phyloP scores from a whole-genome alignment of 352 stramenopile genomes.

The Globisporangium parvum region DNA sequence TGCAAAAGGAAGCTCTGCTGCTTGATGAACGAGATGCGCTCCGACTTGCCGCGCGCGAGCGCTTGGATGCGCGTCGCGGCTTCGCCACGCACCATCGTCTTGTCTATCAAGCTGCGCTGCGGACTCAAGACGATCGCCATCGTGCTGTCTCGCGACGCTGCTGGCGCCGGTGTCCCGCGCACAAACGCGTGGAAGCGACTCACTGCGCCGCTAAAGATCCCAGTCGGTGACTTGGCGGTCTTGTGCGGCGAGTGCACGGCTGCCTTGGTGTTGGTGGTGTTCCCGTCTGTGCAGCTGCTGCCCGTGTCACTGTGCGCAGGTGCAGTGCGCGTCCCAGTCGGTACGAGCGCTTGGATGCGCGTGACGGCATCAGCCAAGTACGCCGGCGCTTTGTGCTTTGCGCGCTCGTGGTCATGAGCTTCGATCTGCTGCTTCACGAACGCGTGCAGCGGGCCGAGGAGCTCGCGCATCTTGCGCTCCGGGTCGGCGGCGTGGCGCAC shows the following conservation, averaged over 20 bases:
- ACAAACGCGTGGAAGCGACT: slow-evolving; percentile 31
- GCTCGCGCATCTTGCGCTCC: slow-evolving; percentile 25
- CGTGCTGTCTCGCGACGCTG: slow-evolving; percentile 2
- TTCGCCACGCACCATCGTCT: slow-evolving; percentile 15
- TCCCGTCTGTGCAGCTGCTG: slow-evolving; percentile 8
- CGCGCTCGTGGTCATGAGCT: not conserved
- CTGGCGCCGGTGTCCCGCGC: slow-evolving; percentile 9
- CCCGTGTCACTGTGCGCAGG: slow-evolving; percentile 10
- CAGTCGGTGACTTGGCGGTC: slow-evolving; percentile 17
- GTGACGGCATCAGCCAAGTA: slow-evolving; percentile 30
- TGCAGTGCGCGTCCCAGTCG: slow-evolving; percentile 8
- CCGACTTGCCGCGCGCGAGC: slow-evolving; percentile 50
- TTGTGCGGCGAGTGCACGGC: slow-evolving; percentile 8
- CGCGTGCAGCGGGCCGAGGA: slow-evolving; percentile 47
- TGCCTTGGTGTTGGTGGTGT: slow-evolving; percentile 15
- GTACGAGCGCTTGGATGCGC: slow-evolving; percentile 32
- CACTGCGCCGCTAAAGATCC: slow-evolving; percentile 32
- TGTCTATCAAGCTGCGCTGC: slow-evolving; percentile 2
- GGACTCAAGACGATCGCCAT: slow-evolving; percentile 2
- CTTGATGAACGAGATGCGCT: slow-evolving; percentile 37
- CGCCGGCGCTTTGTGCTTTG: slow-evolving; percentile 8
- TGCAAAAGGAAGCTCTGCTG: slow-evolving; percentile 58
- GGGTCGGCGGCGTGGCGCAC: slow-evolving; percentile 34
- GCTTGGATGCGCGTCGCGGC: slow-evolving; percentile 68
- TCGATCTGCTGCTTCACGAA: slow-evolving; percentile 28